phyloP scores from a whole-genome alignment of 2,329 filamentous ascomycete genomes.

The Arachnomyces sp. region DNA sequence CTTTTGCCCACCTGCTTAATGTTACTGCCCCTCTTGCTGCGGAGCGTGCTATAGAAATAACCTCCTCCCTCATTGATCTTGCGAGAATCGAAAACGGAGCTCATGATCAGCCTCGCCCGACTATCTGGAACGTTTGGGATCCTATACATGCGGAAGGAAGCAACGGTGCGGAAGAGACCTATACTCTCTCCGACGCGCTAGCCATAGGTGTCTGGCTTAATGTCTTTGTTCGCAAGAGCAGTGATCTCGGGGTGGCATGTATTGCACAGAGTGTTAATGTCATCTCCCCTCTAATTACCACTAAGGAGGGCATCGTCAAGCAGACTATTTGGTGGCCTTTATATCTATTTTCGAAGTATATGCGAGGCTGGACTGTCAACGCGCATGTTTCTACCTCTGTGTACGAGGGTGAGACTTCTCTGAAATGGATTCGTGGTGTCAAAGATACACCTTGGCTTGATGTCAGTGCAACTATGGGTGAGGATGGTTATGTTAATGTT shows the following conservation, averaged over 20 bases:
- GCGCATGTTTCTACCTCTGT: constrained; percentile 57
- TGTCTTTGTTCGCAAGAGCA: constrained; percentile 65
- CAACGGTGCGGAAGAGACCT: constrained; percentile 63
- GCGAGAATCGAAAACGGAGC: constrained; percentile 59
- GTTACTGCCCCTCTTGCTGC: constrained; percentile 61
- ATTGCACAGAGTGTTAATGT: constrained; percentile 74
- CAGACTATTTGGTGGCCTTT: constrained; percentile 72
- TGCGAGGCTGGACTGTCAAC: constrained; percentile 64
- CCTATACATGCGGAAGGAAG: constrained; percentile 63
- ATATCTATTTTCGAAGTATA: constrained; percentile 60
- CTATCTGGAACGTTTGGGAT: constrained; percentile 80
- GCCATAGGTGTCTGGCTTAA: constrained; percentile 71
- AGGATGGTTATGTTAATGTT: constrained; percentile 56
- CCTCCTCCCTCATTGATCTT: constrained; percentile 62
- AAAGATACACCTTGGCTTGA: constrained; percentile 59
- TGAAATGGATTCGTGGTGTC: constrained; percentile 32
- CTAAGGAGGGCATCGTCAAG: constrained; percentile 53
- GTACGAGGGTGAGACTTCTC: constrained; percentile 54
- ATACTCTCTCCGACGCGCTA: constrained; percentile 67
- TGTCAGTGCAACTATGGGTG: constrained; percentile 34
- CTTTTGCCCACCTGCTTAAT: constrained; percentile 46
- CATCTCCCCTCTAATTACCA: constrained; percentile 70
- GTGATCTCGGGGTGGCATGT: constrained; percentile 68
- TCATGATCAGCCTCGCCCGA: constrained; percentile 53
- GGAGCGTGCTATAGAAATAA: constrained; percentile 66